phyloP scores from a whole-genome alignment of 179 eudicot genomes.

The Beta macrorhiza region DNA sequence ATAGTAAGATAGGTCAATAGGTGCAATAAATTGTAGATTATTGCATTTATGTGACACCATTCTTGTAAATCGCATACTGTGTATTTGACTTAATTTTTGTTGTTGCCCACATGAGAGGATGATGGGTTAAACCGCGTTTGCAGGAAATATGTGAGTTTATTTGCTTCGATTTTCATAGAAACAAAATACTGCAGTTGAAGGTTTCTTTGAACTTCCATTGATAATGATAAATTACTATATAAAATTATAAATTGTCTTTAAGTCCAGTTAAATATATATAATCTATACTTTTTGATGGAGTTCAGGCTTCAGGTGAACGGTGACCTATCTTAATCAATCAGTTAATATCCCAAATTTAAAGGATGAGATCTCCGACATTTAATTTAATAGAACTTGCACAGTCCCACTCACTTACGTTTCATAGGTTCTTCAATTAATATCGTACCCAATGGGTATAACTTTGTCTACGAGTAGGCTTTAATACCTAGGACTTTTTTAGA shows the following conservation, averaged over 20 bases:
- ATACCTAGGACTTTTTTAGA: too few species aligned
- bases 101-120: slow-evolving; percentile 3
- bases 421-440: too few species aligned
- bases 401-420: too few species aligned
- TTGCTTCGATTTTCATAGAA: not conserved
- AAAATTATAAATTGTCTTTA: not conserved
- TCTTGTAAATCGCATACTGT: not conserved
- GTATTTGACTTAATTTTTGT: slow-evolving; percentile 1
- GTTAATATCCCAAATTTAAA: not conserved
- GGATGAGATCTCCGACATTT: not conserved
- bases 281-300: not conserved
- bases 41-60: slow-evolving; percentile 12
- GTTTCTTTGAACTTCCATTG: not conserved
- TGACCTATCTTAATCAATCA: not conserved
- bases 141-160: not conserved
- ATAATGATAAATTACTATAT: not conserved
- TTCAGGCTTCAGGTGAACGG: not conserved
- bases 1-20: not conserved
- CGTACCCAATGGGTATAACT: too few species aligned
- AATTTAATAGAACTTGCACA: too few species aligned
- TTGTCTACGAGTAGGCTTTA: too few species aligned
- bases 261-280: not conserved
- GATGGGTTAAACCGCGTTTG: not conserved
- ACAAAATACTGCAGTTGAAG: not conserved
- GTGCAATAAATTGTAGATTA: slow-evolving; percentile 5